A percentile compares a stretch with the other conserved stretches of the same genome.
Evolutionary conservation across 345 rosid genomes (phyloP).

Genomic region (Gossypium thurberi): DNA sequence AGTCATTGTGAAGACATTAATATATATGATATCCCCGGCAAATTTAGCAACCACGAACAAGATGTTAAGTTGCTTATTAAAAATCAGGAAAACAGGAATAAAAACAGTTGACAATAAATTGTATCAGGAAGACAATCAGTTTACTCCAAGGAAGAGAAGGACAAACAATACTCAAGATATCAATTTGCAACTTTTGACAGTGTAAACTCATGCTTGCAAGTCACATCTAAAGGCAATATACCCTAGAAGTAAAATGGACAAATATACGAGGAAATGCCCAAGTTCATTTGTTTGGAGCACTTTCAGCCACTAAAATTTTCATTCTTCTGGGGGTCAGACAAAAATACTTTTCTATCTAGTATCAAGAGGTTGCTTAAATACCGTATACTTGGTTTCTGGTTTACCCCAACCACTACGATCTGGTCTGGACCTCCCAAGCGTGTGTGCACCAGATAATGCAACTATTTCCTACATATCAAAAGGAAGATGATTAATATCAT

Average conservation of each 20-base stretch:
- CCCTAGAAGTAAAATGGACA: background rate
- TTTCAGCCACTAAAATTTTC: background rate
- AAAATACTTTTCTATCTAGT: background rate
- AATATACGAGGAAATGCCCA: background rate
- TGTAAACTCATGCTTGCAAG: background rate
- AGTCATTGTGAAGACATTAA: slow-evolving; percentile 6
- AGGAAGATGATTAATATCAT: background rate
- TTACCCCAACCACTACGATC: slow-evolving; percentile 98
- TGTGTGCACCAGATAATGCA: slow-evolving; percentile 94
- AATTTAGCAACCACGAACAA: background rate
- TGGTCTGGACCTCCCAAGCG: slow-evolving; percentile 89
- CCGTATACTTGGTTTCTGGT: slow-evolving; percentile 94
- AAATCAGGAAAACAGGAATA: background rate
- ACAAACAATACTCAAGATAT: background rate
- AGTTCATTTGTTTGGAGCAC: background rate
- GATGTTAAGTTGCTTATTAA: background rate
- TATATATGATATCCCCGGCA: background rate
- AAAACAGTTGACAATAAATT: background rate
- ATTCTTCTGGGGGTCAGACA: background rate
- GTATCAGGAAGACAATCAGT: background rate
- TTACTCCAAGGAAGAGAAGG: background rate
- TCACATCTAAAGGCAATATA: background rate
- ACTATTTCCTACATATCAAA: slow-evolving; percentile 66
- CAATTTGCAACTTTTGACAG: background rate
- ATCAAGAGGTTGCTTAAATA: slow-evolving; percentile 22